phyloP scores from a whole-genome alignment of 352 stramenopile genomes.

The Globisporangium cystogenes region DNA sequence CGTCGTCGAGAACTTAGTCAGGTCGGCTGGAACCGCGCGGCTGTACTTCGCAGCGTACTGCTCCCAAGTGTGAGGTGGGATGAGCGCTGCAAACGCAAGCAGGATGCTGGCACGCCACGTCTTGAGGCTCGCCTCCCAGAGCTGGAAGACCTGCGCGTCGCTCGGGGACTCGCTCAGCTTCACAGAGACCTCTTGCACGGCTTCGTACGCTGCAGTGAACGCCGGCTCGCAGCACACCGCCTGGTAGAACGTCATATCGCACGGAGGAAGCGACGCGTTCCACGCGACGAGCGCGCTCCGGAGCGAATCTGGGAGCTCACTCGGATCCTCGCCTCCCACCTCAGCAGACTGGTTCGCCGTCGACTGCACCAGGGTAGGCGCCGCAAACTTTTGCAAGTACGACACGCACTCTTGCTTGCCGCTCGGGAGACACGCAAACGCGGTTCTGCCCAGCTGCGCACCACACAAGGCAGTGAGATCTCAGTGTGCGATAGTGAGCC shows the following conservation, averaged over 20 bases:
- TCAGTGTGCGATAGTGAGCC: neutral
- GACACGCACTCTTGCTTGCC: constrained; percentile 56
- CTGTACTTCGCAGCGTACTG: constrained; percentile 56
- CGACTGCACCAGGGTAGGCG: constrained; percentile 15
- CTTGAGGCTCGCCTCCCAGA: constrained; percentile 46
- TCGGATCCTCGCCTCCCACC: constrained; percentile 61
- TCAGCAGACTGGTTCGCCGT: constrained; percentile 10
- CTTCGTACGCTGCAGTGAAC: constrained; percentile 52
- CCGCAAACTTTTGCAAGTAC: constrained; percentile 47
- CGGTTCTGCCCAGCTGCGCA: constrained; percentile 48
- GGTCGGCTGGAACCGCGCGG: constrained; percentile 39
- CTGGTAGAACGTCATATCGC: constrained; percentile 73
- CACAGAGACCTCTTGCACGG: constrained; percentile 55
- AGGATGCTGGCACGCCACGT: constrained; percentile 64
- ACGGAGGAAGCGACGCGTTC: constrained; percentile 71
- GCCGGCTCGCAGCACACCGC: constrained; percentile 68
- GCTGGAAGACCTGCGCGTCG: constrained; percentile 24
- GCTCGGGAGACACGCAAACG: constrained; percentile 52
- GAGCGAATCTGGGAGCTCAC: constrained; percentile 42
- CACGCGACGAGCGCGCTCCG: constrained; percentile 36
- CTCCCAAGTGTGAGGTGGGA: constrained; percentile 58
- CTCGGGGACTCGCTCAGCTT: constrained; percentile 29
- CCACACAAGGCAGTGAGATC: neutral
- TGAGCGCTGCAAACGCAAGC: constrained; percentile 60
- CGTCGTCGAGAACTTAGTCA: constrained; percentile 23